Conservation (phyloP, 2,329 filamentous ascomycete genomes). For the Talaromyces verruculosus region DNA sequence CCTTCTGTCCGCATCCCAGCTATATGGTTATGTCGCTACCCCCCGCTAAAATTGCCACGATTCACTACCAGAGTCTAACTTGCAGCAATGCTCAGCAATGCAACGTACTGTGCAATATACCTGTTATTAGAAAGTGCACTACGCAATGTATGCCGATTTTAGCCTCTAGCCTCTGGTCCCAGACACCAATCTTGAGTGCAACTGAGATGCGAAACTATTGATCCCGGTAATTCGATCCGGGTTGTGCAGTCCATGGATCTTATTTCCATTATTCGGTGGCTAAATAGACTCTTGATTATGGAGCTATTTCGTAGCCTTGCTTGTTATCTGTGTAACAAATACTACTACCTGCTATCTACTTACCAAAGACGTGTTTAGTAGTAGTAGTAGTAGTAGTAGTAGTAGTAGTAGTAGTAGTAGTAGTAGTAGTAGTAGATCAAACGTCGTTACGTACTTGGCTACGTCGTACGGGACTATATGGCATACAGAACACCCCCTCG, state of each 20-base stretch:
- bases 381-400: neutral
- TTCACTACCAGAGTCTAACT: slow-evolving; percentile 16
- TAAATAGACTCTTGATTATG: neutral
- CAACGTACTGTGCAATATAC: neutral
- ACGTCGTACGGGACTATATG: neutral
- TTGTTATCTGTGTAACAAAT: slow-evolving; percentile 9
- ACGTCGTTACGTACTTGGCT: neutral
- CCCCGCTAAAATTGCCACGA: slow-evolving; percentile 17
- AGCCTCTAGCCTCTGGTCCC: neutral
- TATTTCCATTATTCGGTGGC: slow-evolving; percentile 10
- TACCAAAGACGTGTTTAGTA: neutral
- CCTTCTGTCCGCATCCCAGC: slow-evolving; percentile 16
- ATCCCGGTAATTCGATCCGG: neutral
- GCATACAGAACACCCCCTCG: slow-evolving; percentile 16
- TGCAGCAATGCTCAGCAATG: neutral
- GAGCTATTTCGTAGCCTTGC: slow-evolving; percentile 14
- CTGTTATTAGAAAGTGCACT: neutral
- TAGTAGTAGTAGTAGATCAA: neutral
- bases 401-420: neutral
- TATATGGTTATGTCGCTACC: slow-evolving; percentile 5
- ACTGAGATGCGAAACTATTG: slow-evolving; percentile 4
- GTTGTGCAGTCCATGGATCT: neutral
- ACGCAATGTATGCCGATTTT: neutral
- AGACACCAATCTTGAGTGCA: slow-evolving; percentile 10
- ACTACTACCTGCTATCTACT: neutral